phyloP scores from a whole-genome alignment of 768 basidiomycete species.

The Chiua virens region DNA sequence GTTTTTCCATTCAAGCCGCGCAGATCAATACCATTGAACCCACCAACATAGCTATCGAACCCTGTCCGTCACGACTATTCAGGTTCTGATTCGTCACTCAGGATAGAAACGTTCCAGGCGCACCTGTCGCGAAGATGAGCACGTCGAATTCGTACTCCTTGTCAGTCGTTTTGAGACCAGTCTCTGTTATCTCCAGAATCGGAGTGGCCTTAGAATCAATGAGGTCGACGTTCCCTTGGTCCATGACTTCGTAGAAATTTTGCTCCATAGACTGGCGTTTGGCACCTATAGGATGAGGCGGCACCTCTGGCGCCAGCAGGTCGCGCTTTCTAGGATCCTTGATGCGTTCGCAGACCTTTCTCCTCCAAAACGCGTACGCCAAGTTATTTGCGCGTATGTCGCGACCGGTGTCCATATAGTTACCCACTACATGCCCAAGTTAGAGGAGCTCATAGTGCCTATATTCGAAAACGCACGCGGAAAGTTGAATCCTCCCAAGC shows the following conservation, averaged over 20 bases:
- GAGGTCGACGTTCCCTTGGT: constrained; percentile 18
- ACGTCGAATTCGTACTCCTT: constrained; percentile 7
- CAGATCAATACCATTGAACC: constrained; percentile 8
- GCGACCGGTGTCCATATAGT: constrained; percentile 1
- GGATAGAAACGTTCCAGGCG: not conserved
- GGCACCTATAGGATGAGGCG: constrained; percentile 7
- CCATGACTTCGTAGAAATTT: constrained; percentile 11
- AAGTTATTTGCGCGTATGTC: constrained; percentile 1
- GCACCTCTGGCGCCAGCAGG: constrained; percentile 12
- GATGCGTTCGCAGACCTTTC: constrained; percentile 11
- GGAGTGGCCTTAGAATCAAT: constrained; percentile 5
- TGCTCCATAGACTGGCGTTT: constrained; percentile 12
- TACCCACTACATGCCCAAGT: not conserved
- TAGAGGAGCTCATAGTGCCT: not conserved
- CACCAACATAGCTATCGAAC: constrained; percentile 8
- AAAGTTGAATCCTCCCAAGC: constrained; percentile 8
- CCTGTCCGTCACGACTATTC: not conserved
- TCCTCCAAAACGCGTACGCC: constrained; percentile 15
- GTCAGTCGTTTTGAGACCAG: constrained; percentile 6
- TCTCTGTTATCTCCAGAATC: constrained; percentile 9
- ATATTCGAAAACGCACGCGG: not conserved
- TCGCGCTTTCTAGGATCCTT: constrained; percentile 11
- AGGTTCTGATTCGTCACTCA: not conserved
- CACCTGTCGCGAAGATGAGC: no score
- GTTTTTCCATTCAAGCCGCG: constrained; percentile 11